phyloP scores from a whole-genome alignment of 768 basidiomycete species.

The Termitomyces sp. region DNA sequence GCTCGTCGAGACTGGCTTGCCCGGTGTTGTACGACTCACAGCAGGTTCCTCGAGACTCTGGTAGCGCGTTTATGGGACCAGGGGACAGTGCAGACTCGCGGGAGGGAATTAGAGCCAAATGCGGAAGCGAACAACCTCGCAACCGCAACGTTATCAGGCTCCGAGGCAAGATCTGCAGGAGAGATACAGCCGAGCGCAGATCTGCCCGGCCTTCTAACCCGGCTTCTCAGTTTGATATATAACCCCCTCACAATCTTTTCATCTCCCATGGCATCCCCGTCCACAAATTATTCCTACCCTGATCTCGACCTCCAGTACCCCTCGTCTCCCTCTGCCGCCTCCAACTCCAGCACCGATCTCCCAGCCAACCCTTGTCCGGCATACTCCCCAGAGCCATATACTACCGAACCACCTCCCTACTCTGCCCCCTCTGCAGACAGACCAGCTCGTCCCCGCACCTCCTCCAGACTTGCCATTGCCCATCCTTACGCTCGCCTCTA shows the following conservation, averaged over 20 bases:
- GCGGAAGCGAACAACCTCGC: conserved; percentile 1
- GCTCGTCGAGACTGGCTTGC: background rate
- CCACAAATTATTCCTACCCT: conserved; percentile 1
- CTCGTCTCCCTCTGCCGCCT: conserved; percentile 7
- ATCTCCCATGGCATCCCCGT: conserved; percentile 6
- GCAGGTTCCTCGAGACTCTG: background rate
- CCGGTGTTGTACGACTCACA: background rate
- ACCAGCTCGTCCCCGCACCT: conserved; percentile 1
- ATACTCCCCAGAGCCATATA: conserved; percentile 2
- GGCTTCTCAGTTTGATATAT: conserved; percentile 5
- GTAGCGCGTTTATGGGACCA: no score
- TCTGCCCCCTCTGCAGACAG: background rate
- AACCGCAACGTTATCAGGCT: background rate
- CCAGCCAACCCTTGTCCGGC: conserved; percentile 4
- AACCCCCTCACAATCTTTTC: background rate
- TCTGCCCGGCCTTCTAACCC: background rate
- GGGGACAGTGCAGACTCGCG: background rate
- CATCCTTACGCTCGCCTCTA: conserved; percentile 70
- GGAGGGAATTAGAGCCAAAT: background rate
- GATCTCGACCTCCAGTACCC: conserved; percentile 8
- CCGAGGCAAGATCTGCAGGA: conserved; percentile 12
- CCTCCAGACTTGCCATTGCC: conserved; percentile 27
- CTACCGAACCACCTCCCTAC: conserved; percentile 1
- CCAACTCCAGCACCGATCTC: conserved; percentile 5
- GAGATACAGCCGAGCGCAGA: conserved; percentile 2